phyloP scores from a whole-genome alignment of 1,284 basidiomycete genomes.

The Microbotryum scabiosae region DNA sequence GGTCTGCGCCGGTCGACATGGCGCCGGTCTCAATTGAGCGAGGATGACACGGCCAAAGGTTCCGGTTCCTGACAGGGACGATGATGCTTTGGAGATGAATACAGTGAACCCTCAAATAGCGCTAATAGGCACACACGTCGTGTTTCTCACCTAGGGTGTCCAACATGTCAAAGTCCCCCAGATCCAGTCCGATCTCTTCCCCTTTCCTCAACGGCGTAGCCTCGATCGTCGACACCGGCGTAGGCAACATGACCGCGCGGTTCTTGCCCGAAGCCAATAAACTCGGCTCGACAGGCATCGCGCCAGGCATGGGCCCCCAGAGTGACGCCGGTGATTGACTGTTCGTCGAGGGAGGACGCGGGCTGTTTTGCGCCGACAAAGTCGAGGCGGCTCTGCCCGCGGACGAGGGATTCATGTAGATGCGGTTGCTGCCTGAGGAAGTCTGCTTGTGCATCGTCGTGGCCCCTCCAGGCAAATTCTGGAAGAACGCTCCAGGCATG shows the following conservation, averaged over 20 bases:
- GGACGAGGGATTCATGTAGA: background rate
- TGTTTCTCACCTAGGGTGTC: constrained; percentile 31
- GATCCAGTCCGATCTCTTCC: constrained; percentile 29
- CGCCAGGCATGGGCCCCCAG: too few species aligned
- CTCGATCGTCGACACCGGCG: constrained; percentile 1
- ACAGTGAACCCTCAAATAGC: background rate
- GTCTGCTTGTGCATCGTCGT: background rate
- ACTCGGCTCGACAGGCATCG: too few species aligned
- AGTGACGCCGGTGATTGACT: too few species aligned
- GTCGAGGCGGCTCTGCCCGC: background rate
- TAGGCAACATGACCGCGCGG: background rate
- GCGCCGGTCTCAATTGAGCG: constrained; percentile 20
- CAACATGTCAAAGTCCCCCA: constrained; percentile 35
- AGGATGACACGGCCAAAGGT: constrained; percentile 35
- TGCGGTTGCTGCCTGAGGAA: background rate
- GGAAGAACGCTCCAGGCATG: background rate
- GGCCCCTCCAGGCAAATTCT: background rate
- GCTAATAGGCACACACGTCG: background rate
- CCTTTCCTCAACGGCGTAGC: constrained; percentile 20
- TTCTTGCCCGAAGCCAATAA: background rate
- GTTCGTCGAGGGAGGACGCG: background rate
- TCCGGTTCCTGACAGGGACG: constrained; percentile 28
- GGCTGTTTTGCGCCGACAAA: background rate
- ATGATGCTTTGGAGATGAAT: background rate
- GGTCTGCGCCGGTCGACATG: constrained; percentile 13